Evolutionary conservation across 805 yeast genomes (phyloP).

Genomic region (Ogataea corticis): DNA sequence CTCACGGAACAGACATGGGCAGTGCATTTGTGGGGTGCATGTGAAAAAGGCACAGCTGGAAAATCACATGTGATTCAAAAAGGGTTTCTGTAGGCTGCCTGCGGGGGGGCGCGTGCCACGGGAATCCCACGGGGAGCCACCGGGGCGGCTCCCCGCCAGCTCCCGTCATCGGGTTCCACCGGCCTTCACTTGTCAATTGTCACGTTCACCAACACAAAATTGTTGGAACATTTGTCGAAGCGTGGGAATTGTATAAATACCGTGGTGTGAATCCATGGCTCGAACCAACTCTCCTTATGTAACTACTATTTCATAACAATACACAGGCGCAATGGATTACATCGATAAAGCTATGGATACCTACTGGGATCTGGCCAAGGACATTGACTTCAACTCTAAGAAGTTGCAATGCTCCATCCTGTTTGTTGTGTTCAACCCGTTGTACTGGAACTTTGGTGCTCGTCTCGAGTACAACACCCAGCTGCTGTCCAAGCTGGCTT

Average conservation of each 20-base stretch:
- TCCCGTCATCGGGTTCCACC: no score
- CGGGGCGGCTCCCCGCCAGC: no score
- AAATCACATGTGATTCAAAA: slow-evolving; percentile 1
- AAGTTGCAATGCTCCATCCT: slow-evolving; percentile 45
- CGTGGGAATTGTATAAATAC: no score
- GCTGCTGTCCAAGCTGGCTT: slow-evolving; percentile 69
- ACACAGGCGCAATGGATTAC: slow-evolving; percentile 18
- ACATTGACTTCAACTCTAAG: slow-evolving; percentile 26
- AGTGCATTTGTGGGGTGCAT: slow-evolving; percentile 9
- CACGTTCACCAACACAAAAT: no score
- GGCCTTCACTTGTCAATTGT: no score
- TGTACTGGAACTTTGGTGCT: slow-evolving; percentile 94
- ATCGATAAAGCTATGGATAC: slow-evolving; percentile 20
- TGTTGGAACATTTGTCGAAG: no score
- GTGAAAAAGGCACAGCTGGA: slow-evolving; percentile 1
- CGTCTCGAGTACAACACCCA: slow-evolving; percentile 80
- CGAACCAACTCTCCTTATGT: no score
- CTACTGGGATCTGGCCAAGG: slow-evolving; percentile 25
- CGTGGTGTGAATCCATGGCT: no score
- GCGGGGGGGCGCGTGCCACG: no score
- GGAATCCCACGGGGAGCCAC: no score
- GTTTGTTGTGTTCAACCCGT: slow-evolving; percentile 86
- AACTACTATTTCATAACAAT: neutral
- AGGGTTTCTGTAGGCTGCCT: no score
- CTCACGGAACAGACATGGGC: no score